phyloP scores from a whole-genome alignment of 331 rosid genomes.

The Cydonia oblonga region DNA sequence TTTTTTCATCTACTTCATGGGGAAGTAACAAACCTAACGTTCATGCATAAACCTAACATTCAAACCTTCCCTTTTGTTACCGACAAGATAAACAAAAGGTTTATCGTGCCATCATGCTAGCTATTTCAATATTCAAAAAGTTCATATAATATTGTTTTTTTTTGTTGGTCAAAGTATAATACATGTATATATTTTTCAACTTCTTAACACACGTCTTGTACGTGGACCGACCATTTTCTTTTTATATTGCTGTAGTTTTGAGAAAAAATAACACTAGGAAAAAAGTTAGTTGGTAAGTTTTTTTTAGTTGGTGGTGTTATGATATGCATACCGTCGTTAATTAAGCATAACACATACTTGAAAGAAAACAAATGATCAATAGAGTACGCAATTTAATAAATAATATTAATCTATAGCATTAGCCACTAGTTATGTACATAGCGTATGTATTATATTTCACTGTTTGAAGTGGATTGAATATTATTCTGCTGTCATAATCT shows the following conservation, averaged over 20 bases:
- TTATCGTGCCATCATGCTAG: background rate
- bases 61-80: background rate
- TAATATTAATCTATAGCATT: background rate
- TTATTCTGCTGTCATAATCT: too few species aligned
- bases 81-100: background rate
- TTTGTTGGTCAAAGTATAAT: too few species aligned
- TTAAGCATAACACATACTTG: background rate
- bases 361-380: too few species aligned
- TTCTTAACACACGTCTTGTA: background rate
- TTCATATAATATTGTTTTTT: background rate
- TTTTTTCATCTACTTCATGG: background rate
- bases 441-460: background rate
- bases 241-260: too few species aligned
- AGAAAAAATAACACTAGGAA: too few species aligned
- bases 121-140: background rate
- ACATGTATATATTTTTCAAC: too few species aligned
- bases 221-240: background rate
- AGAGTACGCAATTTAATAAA: too few species aligned
- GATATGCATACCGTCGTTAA: background rate
- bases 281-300: too few species aligned
- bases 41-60: constrained; percentile 18
- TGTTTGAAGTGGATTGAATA: background rate
- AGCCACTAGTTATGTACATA: background rate
- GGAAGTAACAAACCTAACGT: background rate
- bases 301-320: background rate